Evolutionary conservation across 108 stramenopile genomes (phyloP).

Genomic region (Nannochloropsis salina): DNA sequence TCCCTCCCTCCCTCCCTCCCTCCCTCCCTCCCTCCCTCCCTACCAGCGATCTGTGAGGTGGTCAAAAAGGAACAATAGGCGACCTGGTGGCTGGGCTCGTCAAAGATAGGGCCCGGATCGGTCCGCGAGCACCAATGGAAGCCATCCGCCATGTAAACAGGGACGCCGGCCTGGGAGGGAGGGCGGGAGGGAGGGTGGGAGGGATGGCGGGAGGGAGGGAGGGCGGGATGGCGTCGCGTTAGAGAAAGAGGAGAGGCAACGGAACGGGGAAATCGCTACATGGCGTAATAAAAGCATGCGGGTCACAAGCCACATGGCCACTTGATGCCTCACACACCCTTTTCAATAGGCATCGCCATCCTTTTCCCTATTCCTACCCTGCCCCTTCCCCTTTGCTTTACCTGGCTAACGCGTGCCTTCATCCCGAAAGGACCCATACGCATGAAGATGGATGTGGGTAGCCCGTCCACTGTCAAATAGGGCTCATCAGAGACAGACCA

Average conservation of each 20-base stretch:
- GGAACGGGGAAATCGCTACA: not conserved
- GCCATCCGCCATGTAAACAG: not conserved
- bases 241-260: not conserved
- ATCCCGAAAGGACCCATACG: not conserved
- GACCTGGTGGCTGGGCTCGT: not conserved
- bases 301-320: too few relatives aligned
- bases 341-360: not conserved
- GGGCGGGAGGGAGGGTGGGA: not conserved
- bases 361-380: not conserved
- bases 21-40: not conserved
- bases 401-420: conserved; percentile 13
- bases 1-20: not conserved
- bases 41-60: not conserved
- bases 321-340: not conserved
- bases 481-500: not conserved
- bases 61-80: conserved; percentile 1
- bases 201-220: not conserved
- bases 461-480: not conserved
- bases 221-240: not conserved
- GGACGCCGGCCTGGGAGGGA: not conserved
- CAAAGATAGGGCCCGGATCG: not conserved
- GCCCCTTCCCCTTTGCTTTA: not conserved
- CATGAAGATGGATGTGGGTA: conserved; percentile 17
- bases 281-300: not conserved
- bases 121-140: not conserved